Evolutionary conservation across 345 rosid genomes (phyloP).

Genomic region (Populus alba): DNA sequence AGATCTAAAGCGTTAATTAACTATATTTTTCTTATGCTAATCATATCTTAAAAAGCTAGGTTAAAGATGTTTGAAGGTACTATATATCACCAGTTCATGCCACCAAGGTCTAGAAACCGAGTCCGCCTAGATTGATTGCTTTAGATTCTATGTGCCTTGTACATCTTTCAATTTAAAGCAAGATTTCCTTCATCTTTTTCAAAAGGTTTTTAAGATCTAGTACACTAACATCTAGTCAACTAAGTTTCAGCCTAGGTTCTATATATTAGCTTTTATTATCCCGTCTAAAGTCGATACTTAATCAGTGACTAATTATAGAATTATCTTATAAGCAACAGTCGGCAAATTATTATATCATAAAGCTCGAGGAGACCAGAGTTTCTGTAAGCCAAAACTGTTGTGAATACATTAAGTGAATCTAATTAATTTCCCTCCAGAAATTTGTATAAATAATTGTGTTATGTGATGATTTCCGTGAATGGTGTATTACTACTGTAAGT

Average conservation of each 20-base stretch:
- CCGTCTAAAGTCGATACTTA: background rate
- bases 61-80: constrained; percentile 14
- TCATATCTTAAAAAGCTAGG: constrained; percentile 32
- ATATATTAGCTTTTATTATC: constrained; percentile 11
- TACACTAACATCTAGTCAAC: constrained; percentile 19
- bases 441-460: no score
- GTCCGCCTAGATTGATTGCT: constrained; percentile 40
- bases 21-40: constrained; percentile 24
- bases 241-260: background rate
- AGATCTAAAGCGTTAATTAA: constrained; percentile 33
- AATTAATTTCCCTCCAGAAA: no score
- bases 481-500: no score
- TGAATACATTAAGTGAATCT: no score
- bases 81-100: constrained; percentile 35
- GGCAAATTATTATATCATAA: no score
- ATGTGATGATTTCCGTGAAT: no score
- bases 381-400: no score
- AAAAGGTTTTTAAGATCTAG: background rate
- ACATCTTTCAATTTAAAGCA: constrained; percentile 16
- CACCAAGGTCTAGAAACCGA: constrained; percentile 29
- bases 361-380: no score
- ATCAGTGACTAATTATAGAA: background rate
- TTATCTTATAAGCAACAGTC: no score
- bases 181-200: constrained; percentile 35
- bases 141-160: constrained; percentile 26